Conservation (phyloP, 2,329 filamentous ascomycete species). For the Magnaporthiopsis incrustans region DNA sequence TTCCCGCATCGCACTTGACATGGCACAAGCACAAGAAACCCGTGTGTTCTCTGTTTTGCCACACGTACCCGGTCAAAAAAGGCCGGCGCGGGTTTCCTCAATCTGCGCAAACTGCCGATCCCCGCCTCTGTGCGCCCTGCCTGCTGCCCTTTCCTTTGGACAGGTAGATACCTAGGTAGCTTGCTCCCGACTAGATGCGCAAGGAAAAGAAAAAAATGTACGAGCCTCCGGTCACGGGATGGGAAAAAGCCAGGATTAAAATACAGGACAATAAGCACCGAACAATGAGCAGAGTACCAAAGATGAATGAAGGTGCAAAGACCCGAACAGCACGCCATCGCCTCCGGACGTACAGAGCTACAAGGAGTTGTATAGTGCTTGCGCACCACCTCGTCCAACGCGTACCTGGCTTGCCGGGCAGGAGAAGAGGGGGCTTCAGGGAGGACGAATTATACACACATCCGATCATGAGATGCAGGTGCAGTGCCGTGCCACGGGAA, state of each 20-base stretch:
- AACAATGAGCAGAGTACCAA: too few relatives aligned
- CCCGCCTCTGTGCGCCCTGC: neutral
- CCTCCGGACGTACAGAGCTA: neutral
- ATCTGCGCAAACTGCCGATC: neutral
- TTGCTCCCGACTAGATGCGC: neutral
- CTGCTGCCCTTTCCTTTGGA: too few relatives aligned
- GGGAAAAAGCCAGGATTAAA: neutral
- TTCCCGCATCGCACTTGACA: neutral
- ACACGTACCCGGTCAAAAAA: neutral
- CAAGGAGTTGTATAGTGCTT: too few relatives aligned
- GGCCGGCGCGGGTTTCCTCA: neutral
- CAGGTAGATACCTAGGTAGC: too few relatives aligned
- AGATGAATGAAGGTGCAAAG: too few relatives aligned
- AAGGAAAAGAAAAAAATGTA: neutral
- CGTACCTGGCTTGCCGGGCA: neutral
- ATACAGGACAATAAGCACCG: neutral
- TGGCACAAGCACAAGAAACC: neutral
- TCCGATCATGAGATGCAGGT: neutral
- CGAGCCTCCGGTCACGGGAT: too few relatives aligned
- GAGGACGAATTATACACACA: neutral
- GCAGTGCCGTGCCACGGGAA: neutral
- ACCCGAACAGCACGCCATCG: too few relatives aligned
- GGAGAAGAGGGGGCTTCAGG: too few relatives aligned
- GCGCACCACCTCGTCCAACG: neutral
- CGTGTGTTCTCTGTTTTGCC: neutral